phyloP scores from a whole-genome alignment of 306 rosid species.

The peach (Prunus persica) region DNA sequence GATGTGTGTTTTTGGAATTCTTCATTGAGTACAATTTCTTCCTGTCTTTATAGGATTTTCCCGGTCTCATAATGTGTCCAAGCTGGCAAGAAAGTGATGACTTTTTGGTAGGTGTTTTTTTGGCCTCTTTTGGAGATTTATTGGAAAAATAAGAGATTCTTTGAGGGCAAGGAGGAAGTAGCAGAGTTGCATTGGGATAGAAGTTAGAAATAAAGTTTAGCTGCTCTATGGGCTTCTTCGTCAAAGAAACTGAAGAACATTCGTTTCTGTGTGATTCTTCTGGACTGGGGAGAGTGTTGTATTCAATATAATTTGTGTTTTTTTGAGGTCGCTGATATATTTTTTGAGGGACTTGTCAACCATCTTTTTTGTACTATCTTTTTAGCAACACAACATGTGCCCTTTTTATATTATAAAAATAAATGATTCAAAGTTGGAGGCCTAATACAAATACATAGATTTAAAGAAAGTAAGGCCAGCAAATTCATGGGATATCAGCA shows the following conservation, averaged over 20 bases:
- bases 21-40: no score
- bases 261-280: background rate
- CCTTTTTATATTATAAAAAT: no score
- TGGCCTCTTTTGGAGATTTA: no score
- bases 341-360: background rate
- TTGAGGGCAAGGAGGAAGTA: no score
- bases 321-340: background rate
- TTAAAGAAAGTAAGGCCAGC: background rate
- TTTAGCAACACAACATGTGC: background rate
- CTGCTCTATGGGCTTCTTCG: background rate
- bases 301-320: background rate
- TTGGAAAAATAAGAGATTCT: no score
- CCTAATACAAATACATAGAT: background rate
- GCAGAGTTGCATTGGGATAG: no score
- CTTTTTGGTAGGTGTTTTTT: no score
- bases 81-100: no score
- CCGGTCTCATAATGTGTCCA: no score
- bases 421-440: background rate
- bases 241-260: background rate
- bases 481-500: constrained; percentile 12
- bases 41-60: no score
- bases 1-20: no score
- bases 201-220: background rate
- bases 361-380: background rate
- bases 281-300: background rate